Base-by-base conservation (phyloP, 371 early-diverging fungal species). In the Phascolomyces articulosus region DNA sequence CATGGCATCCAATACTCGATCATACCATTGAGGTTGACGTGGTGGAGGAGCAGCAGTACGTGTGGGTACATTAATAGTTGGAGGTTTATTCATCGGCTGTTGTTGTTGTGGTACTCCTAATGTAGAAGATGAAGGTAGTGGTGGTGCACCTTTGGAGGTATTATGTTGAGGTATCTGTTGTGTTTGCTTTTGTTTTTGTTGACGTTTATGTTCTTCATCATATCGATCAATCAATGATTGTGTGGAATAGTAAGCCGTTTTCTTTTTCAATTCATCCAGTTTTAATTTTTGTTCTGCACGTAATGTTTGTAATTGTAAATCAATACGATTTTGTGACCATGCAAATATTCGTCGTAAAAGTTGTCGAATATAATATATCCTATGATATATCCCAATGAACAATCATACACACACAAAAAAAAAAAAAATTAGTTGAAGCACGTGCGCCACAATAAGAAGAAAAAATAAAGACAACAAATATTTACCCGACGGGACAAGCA, bases 201-300 rank as follows among this genome's bases (percentile, higher is more conserved):
- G 58, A 40, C 40, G 21, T 41, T 38, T 21, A 1, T 51, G 51
- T 10, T 11, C 31, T 28, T 40, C 58, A 40, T 48, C 67, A 57
- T 68, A 68, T 59, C 93, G 85, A 68, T 98, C 97, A 24, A 98
- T 75, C 53, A 98, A 78, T 18, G 84, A 92, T 71, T 94, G 93
- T 15, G 97, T 97, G n/a, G 88, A 79, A 65, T 95, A 93, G 70
- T 91, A 97, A 3, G 89, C 83, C 0, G 92, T 92, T 66, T 93
- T 95, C 60, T 91, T 93, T 73, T 96, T 96, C 60, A 95, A 69
- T 68, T 93, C 93, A 44, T 95, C 93, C n/a, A 97, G 72, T 73
- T 90, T 87, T 63, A 78, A 75, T 47, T 83, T 84, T 66, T 90
- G 87, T 63, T 83, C 75, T 58, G 82, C 73, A 49, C 82, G 79